Evolutionary conservation across 768 basidiomycete species (phyloP).

Genomic region (Gloeopeniophorella convolvens): DNA sequence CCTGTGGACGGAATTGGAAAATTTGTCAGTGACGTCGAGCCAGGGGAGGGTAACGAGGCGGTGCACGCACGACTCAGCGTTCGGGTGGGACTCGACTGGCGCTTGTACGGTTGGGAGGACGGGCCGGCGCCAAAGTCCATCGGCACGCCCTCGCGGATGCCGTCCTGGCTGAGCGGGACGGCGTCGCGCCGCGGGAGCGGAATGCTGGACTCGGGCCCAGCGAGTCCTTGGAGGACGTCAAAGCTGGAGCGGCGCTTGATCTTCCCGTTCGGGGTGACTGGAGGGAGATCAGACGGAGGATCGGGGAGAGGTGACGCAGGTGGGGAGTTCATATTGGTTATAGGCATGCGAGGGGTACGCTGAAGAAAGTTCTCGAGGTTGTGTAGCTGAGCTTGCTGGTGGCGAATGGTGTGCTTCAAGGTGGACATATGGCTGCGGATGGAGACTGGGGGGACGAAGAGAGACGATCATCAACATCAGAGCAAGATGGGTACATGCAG

Average conservation of each 20-base stretch:
- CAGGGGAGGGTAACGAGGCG: constrained; percentile 18
- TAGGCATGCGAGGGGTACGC: constrained; percentile 59
- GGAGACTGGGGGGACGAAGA: constrained; percentile 43
- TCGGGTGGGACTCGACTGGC: constrained; percentile 65
- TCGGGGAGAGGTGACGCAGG: constrained; percentile 30
- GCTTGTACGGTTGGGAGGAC: constrained; percentile 39
- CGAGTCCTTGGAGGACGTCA: constrained; percentile 62
- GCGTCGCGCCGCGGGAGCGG: constrained; percentile 59
- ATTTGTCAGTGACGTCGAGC: neutral
- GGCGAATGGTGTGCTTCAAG: constrained; percentile 74
- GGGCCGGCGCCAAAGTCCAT: constrained; percentile 42
- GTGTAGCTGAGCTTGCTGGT: constrained; percentile 76
- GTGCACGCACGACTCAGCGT: constrained; percentile 68
- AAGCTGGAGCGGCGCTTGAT: constrained; percentile 61
- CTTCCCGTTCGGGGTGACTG: constrained; percentile 28
- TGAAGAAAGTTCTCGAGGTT: constrained; percentile 62
- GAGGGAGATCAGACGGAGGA: constrained; percentile 26
- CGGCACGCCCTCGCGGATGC: constrained; percentile 72
- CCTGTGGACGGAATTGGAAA: constrained; percentile 34
- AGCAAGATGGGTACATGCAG: neutral
- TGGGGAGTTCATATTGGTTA: constrained; percentile 32
- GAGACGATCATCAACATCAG: neutral
- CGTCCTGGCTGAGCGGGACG: constrained; percentile 38
- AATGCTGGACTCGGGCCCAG: constrained; percentile 69
- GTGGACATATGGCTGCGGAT: constrained; percentile 76